Conservation (phyloP, 495 filamentous ascomycete species). For the Neurospora intermedia region DNA sequence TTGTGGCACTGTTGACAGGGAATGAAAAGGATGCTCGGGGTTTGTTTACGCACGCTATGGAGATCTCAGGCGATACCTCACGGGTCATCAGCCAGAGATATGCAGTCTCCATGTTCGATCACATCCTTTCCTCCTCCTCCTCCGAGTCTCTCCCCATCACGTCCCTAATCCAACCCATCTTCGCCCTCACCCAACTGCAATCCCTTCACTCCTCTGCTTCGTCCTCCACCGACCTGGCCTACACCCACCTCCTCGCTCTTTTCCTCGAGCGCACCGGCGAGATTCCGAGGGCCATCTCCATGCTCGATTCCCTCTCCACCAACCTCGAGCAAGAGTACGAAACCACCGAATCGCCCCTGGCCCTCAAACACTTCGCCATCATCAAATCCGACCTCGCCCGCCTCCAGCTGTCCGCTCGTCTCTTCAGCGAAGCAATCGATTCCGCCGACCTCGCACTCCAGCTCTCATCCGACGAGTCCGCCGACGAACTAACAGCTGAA, state of each 20-base stretch:
- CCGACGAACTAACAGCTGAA: constrained; percentile 38
- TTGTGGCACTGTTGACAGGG: constrained; percentile 66
- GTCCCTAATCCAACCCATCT: constrained; percentile 55
- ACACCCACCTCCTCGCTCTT: constrained; percentile 68
- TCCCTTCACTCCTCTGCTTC: constrained; percentile 33
- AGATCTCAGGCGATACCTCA: constrained; percentile 70
- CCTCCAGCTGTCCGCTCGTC: constrained; percentile 54
- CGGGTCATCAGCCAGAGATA: constrained; percentile 65
- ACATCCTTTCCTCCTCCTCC: constrained; percentile 47
- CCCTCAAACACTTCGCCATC: constrained; percentile 65
- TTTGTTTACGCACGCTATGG: constrained; percentile 91
- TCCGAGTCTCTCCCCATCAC: constrained; percentile 47
- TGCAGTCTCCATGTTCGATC: constrained; percentile 66
- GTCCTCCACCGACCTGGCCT: constrained; percentile 49
- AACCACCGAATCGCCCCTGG: constrained; percentile 57
- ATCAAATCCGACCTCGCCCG: constrained; percentile 84
- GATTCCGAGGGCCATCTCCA: constrained; percentile 49
- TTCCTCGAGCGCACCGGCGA: constrained; percentile 72
- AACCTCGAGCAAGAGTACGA: constrained; percentile 74
- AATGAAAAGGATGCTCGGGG: constrained; percentile 64
- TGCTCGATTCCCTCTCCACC: constrained; percentile 53
- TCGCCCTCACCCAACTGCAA: constrained; percentile 74
- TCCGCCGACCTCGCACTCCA: constrained; percentile 62
- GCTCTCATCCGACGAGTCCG: constrained; percentile 54
- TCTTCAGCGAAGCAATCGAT: constrained; percentile 56